Base-by-base conservation (phyloP, 805 yeast genomes). In the Yarrowia divulgata region DNA sequence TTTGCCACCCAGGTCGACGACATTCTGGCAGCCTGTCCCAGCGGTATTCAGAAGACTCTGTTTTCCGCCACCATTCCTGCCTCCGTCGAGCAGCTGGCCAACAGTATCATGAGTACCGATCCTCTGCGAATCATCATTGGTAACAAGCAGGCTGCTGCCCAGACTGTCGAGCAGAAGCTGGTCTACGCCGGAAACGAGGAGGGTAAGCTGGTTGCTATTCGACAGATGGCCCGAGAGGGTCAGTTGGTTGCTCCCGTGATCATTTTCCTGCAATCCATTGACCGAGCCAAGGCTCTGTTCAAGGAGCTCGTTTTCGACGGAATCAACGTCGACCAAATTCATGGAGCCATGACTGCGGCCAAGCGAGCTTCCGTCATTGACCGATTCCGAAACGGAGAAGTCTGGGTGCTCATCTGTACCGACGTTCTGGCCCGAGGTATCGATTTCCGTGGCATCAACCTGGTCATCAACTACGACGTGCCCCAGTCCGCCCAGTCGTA, bases 21-120 rank as follows among this genome's bases (percentile, higher is more conserved):
- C 67, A 89, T 95, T 70, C 79, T 95, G 71, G 82, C 88, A 5
- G 81, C 84, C 39, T 87, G 91, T 76, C 74, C 80, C 13, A 74
- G 71, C 50, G 70, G 72, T 2, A 76, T 90, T 40, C 84, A 88
- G 67, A 91, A 88, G 79, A 87, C 95, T 12, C 88, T 96, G 81
- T 94, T 90, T 77, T 91, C 97, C 10, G 99, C 99, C 9, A 95
- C 99, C 0, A 89, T 95, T 70, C 97, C 98, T 0, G 90, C 97
- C 1, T 87, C 89, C 69, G 96, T 94, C 29, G 99, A 94, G 79
- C 93, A 90, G 74, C 83, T 93, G 74, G 97, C 97, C 3, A 83
- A 86, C 45, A 83, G 90, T 35, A 90, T 95, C 62, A 94, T 94
- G 98, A 48, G 57, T 39, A 78, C 83, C 29, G 91, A 90, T 71